Evolutionary conservation across 1,284 basidiomycete species (phyloP).

Genomic region (Sporisorium reilianum): DNA sequence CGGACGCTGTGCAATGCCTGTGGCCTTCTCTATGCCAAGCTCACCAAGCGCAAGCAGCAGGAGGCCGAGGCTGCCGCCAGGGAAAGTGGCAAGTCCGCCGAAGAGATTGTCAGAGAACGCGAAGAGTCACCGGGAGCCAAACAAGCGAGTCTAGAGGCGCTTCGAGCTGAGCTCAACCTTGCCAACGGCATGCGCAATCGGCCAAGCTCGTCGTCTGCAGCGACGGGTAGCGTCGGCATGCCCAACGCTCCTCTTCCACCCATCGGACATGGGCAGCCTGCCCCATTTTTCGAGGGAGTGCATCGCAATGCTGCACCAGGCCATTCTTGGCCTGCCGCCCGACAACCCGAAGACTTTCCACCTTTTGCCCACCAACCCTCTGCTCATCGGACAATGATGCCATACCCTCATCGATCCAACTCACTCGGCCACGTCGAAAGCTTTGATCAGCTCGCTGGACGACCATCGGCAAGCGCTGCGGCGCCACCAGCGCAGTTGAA

Average conservation of each 20-base stretch:
- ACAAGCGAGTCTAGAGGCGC: slow-evolving; percentile 48
- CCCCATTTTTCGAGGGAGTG: neutral
- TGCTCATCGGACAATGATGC: neutral
- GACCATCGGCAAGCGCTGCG: neutral
- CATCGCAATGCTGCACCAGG: neutral
- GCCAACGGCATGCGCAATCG: slow-evolving; percentile 47
- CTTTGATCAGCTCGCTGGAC: slow-evolving; percentile 4
- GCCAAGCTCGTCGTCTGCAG: slow-evolving; percentile 9
- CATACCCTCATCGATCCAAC: slow-evolving; percentile 6
- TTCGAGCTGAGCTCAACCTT: slow-evolving; percentile 47
- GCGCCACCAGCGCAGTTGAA: neutral
- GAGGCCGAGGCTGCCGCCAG: slow-evolving; percentile 44
- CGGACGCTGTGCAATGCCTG: slow-evolving; percentile 65
- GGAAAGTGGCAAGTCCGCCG: slow-evolving; percentile 36
- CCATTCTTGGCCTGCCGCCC: slow-evolving; percentile 7
- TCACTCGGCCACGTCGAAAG: slow-evolving; percentile 13
- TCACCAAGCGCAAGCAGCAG: slow-evolving; percentile 49
- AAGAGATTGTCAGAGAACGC: slow-evolving; percentile 39
- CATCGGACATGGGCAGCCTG: neutral
- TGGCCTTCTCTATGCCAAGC: slow-evolving; percentile 65
- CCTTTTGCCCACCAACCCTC: slow-evolving; percentile 15
- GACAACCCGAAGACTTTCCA: slow-evolving; percentile 8
- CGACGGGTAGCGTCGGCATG: neutral
- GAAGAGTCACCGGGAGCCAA: slow-evolving; percentile 50
- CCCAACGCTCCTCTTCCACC: neutral